Evolutionary conservation across 2,329 filamentous ascomycete genomes (phyloP).

Genomic region (Onygenales sp.): DNA sequence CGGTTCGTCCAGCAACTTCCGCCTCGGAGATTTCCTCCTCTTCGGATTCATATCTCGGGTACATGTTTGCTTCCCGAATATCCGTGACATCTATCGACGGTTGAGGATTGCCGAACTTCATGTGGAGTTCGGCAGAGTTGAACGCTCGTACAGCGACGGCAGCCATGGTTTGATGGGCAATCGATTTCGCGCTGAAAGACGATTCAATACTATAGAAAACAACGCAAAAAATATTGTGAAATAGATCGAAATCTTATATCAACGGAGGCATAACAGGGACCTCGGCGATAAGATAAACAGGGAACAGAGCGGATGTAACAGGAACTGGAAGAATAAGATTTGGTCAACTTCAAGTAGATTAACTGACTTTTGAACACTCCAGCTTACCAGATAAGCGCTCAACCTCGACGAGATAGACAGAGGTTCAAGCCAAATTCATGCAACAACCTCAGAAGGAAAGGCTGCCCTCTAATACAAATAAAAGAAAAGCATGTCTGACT

Average conservation of each 20-base stretch:
- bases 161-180: neutral
- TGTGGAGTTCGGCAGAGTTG: neutral
- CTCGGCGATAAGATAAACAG: neutral
- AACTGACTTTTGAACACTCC: neutral
- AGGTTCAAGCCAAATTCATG: neutral
- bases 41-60: slow-evolving; percentile 11
- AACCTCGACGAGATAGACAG: neutral
- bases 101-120: neutral
- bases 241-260: neutral
- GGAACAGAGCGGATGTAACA: neutral
- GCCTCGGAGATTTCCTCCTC: slow-evolving; percentile 13
- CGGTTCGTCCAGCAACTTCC: slow-evolving; percentile 6
- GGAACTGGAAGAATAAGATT: neutral
- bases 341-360: neutral
- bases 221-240: neutral
- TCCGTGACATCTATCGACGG: neutral
- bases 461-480: neutral
- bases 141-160: neutral
- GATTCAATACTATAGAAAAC: neutral
- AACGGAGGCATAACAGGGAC: neutral
- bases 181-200: neutral
- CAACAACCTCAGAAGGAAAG: neutral
- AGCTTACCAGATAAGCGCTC: neutral
- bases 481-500: slow-evolving; percentile 1
- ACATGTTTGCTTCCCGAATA: slow-evolving; percentile 1